Percentiles rank a stretch among this genome's conserved stretches.
phyloP scores from a whole-genome alignment of 2,329 filamentous ascomycete species.

The Zymoseptoria passerinii region DNA sequence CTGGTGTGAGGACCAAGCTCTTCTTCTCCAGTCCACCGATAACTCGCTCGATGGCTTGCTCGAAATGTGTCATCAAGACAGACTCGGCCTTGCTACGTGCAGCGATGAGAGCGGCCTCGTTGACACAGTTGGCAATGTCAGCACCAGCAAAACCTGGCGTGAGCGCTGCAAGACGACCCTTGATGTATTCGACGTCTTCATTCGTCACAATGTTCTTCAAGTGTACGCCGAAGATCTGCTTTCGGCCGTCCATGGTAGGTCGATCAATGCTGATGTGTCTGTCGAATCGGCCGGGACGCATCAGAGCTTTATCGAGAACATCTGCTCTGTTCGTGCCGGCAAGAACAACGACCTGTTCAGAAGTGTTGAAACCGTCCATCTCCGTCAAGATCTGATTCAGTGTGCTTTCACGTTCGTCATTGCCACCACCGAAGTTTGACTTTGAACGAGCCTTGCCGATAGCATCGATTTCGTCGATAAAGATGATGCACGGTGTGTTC shows the following conservation, averaged over 20 bases:
- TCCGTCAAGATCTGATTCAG: constrained; percentile 98
- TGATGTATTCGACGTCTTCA: constrained; percentile 79
- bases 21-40: constrained; percentile 96
- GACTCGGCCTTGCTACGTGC: constrained; percentile 72
- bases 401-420: constrained; percentile 93
- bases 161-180: constrained; percentile 79
- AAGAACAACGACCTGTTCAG: constrained; percentile 90
- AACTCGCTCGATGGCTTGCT: constrained; percentile 94
- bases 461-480: constrained; percentile 98
- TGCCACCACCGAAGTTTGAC: constrained; percentile 76
- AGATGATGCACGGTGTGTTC: constrained; percentile 96
- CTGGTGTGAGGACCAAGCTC: constrained; percentile 82
- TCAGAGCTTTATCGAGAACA: constrained; percentile 86
- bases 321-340: constrained; percentile 95
- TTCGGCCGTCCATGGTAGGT: constrained; percentile 92
- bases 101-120: constrained; percentile 92
- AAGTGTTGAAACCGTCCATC: constrained; percentile 98
- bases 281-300: constrained; percentile 95
- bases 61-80: constrained; percentile 85
- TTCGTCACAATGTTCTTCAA: constrained; percentile 88
- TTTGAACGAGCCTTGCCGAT: constrained; percentile 87
- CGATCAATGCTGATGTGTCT: constrained; percentile 91
- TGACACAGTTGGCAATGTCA: constrained; percentile 97
- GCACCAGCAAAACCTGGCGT: constrained; percentile 96
- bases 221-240: constrained; percentile 94